A percentile compares a stretch with the other conserved stretches of the same genome.
Evolutionary conservation across 1,284 basidiomycete genomes (phyloP).

Genomic region (Ceratobasidium sp.): DNA sequence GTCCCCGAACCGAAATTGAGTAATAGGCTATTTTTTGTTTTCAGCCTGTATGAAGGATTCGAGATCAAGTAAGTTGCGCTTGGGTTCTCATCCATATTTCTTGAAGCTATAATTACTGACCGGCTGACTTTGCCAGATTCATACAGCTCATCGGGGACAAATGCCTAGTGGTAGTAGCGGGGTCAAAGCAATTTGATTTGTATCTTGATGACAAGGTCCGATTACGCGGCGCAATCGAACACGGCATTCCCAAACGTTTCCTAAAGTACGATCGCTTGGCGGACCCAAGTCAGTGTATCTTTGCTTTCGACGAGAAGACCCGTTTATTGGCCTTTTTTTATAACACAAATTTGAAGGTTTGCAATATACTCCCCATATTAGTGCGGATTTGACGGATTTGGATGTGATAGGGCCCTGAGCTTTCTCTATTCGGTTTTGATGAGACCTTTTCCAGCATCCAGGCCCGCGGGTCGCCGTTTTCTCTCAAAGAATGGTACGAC

Average conservation of each 20-base stretch:
- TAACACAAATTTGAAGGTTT: not conserved
- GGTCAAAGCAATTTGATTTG: not conserved
- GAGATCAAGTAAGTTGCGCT: slow-evolving; percentile 9
- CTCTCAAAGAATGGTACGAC: slow-evolving; percentile 33
- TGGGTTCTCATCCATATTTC: no score
- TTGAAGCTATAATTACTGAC: no score
- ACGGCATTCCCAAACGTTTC: not conserved
- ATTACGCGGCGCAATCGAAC: not conserved
- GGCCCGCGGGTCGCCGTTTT: slow-evolving; percentile 1
- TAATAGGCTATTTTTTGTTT: not conserved
- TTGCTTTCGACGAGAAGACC: slow-evolving; percentile 23
- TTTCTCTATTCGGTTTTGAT: slow-evolving; percentile 23
- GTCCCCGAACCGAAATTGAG: slow-evolving; percentile 8
- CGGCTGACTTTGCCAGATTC: no score
- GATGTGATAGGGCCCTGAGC: not conserved
- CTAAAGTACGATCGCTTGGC: slow-evolving; percentile 11
- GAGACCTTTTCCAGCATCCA: not conserved
- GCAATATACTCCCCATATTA: no score
- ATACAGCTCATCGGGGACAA: slow-evolving; percentile 9
- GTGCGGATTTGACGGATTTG: no score
- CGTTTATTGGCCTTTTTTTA: slow-evolving; percentile 8
- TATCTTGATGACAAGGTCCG: slow-evolving; percentile 21
- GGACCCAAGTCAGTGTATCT: slow-evolving; percentile 3
- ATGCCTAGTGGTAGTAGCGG: slow-evolving; percentile 12
- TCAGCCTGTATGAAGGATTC: not conserved